Conservation (phyloP, 73 alveolate species). For the Uronychia setigera region DNA sequence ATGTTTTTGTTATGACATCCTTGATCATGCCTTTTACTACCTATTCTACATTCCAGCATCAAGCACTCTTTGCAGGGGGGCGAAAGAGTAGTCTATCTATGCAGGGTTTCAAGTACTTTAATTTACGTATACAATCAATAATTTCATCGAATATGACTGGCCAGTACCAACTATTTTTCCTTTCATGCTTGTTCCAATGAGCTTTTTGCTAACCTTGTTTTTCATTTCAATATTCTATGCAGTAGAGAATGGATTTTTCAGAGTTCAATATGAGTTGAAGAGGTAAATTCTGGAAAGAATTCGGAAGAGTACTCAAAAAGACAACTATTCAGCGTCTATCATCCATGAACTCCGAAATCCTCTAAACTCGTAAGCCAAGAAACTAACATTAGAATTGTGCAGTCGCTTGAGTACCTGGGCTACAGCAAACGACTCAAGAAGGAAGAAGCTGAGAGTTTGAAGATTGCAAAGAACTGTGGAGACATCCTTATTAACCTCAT, state of each 20-base stretch:
- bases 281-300: not conserved
- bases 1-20: too few species aligned
- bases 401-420: constrained; percentile 7
- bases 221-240: too few species aligned
- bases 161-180: too few species aligned
- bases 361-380: constrained; percentile 13
- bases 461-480: constrained; percentile 40
- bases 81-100: too few species aligned
- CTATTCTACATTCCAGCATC: too few species aligned
- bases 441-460: constrained; percentile 39
- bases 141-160: too few species aligned
- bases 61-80: too few species aligned
- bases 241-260: not conserved
- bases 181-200: too few species aligned
- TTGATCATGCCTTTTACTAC: too few species aligned
- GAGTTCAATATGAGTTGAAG: not conserved
- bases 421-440: constrained; percentile 14
- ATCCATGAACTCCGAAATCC: constrained; percentile 55
- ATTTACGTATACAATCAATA: too few species aligned
- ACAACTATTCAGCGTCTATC: constrained; percentile 44
- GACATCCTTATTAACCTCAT: constrained; percentile 42
- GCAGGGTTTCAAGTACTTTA: too few species aligned
- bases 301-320: constrained; percentile 7
- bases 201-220: too few species aligned
- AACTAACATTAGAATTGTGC: not conserved